Conservation (phyloP, 83 land plant species). For the Picea engelmannii region DNA sequence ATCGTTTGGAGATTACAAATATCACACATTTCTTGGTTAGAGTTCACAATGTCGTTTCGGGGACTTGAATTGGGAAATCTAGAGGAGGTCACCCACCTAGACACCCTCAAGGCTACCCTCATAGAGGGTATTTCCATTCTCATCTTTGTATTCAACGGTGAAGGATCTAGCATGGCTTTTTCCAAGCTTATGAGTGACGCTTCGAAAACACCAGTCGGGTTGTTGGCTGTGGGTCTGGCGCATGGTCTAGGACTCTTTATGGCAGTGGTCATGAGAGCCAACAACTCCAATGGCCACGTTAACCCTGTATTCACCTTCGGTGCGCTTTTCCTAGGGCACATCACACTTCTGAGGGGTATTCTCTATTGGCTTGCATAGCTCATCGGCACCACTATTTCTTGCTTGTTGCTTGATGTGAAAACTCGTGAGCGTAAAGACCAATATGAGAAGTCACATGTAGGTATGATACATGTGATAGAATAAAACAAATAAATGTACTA, state of each 20-base stretch:
- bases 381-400: conserved; percentile 44
- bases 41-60: conserved; percentile 16
- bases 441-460: too few species aligned
- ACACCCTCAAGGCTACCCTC: conserved; percentile 57
- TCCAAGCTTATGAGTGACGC: conserved; percentile 23
- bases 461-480: too few species aligned
- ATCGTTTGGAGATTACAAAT: too few species aligned
- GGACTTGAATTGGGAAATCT: conserved; percentile 49
- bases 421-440: too few species aligned
- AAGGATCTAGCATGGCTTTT: conserved; percentile 21
- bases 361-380: conserved; percentile 66
- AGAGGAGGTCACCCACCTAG: conserved; percentile 70
- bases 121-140: conserved; percentile 67
- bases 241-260: conserved; percentile 56
- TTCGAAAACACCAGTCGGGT: conserved; percentile 21
- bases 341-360: conserved; percentile 41
- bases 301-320: conserved; percentile 25
- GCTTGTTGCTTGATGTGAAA: conserved; percentile 25
- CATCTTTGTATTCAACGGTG: neutral
- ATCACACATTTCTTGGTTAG: too few species aligned
- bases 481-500: too few species aligned
- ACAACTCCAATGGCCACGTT: conserved; percentile 15
- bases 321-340: too few species aligned
- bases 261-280: conserved; percentile 35
- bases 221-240: neutral